phyloP scores from a whole-genome alignment of 192 early-diverging fungal species.

The Spizellomyces sp. region DNA sequence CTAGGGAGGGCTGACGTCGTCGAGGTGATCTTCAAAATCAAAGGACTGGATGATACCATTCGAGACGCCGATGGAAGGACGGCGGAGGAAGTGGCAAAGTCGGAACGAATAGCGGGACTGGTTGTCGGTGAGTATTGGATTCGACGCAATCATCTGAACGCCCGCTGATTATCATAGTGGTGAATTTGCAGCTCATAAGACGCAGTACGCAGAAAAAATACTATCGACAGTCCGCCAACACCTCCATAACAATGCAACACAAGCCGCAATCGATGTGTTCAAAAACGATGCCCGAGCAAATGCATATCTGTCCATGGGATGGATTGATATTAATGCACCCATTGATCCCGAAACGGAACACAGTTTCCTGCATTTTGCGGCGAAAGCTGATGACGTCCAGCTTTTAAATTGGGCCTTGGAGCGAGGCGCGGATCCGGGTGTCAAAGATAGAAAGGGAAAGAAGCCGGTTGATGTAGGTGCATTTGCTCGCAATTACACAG shows the following conservation, averaged over 20 bases:
- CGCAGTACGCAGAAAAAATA: slow-evolving; percentile 47
- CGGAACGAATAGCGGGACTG: slow-evolving; percentile 23
- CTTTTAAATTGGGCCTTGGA: slow-evolving; percentile 73
- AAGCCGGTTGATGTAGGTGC: slow-evolving; percentile 57
- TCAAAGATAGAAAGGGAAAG: slow-evolving; percentile 67
- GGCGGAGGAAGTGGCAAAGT: slow-evolving; percentile 57
- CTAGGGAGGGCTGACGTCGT: slow-evolving; percentile 67
- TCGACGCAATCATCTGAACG: too few species aligned
- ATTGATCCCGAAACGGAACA: slow-evolving; percentile 60
- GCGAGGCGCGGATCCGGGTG: slow-evolving; percentile 74
- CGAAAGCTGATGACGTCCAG: slow-evolving; percentile 59
- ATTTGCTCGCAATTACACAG: neutral
- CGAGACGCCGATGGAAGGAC: slow-evolving; percentile 65
- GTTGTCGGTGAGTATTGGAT: slow-evolving; percentile 22
- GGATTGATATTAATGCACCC: slow-evolving; percentile 70
- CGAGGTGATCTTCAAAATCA: slow-evolving; percentile 64
- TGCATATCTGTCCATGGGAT: slow-evolving; percentile 44
- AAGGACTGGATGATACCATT: slow-evolving; percentile 68
- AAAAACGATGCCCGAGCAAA: slow-evolving; percentile 54
- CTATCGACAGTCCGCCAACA: slow-evolving; percentile 7
- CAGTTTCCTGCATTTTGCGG: slow-evolving; percentile 72
- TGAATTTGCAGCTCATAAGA: slow-evolving; percentile 15
- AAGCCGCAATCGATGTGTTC: slow-evolving; percentile 59
- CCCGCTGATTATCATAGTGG: neutral
- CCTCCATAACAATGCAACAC: slow-evolving; percentile 34